Evolutionary conservation across 768 basidiomycete genomes (phyloP), one percentile per base, ranked within the genome.

Genomic region (Russula ochroleuca): DNA sequence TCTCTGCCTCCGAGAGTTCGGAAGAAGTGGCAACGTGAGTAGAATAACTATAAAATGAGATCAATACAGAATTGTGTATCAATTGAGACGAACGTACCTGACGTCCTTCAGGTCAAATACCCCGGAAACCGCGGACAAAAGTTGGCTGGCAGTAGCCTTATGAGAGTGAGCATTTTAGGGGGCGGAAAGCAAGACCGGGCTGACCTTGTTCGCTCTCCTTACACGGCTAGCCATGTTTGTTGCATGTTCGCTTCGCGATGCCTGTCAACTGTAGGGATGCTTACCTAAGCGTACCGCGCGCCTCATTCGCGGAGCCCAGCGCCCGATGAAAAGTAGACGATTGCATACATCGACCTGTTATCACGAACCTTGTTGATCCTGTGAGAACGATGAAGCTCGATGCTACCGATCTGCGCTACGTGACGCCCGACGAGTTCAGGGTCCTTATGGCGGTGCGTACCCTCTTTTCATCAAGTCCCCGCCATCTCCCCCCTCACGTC

Each of bases 391-490:
- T 97, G 94, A 95, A 92, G 78, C 81, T 98, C 57, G 94, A 97
- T 74, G 92, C 90, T 23, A 94, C 92, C 21, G 97, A 98, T 78
- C 80, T 99, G 64, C 80, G 96, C 75, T 99, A 98, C 74, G 78
- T 98, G 60, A 86, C 90, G 3, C 79, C 88, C 10, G 95, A 98
- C 57, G 95, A 98, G 71, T 99, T 98, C 75, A 78, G 95, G 59
- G 94, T 97, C n/a, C 79, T 99, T 28, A 92, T 92, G n/a, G 92
- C 96, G 55, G 95, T 96, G 71, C 57, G 70, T 35, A 1, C 35
- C 23, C 15, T 0, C 45, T 28, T 14, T 8, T 14, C 2, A 1
- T 21, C 33, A 56, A 15, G 5, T 8, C 5, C 6, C 17, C 17
- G 9, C 8, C n/a, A 28, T 15, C 11, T n/a, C 15, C 43, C 23